A percentile compares a stretch with the other conserved stretches of the same genome.
phyloP scores from a whole-genome alignment of 148 eudicot genomes.

The Chenopodium berlandieri region DNA sequence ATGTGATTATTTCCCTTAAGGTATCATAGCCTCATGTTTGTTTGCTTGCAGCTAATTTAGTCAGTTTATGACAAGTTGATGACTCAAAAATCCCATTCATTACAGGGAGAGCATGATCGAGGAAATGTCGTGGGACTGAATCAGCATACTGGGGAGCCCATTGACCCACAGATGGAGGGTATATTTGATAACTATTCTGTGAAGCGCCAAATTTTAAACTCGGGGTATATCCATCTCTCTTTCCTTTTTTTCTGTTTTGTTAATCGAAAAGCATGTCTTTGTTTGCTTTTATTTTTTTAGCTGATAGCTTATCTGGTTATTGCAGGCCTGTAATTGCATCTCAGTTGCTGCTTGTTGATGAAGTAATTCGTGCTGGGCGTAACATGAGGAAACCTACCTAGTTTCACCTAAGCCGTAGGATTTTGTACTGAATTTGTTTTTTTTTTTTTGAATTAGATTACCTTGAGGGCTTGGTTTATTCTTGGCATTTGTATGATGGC shows the following conservation, averaged over 20 bases:
- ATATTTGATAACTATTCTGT: slow-evolving; percentile 92
- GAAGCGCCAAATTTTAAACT: slow-evolving; percentile 84
- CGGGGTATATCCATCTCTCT: slow-evolving; percentile 52
- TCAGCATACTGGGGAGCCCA: slow-evolving; percentile 78
- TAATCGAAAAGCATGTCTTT: not conserved
- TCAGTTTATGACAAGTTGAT: not conserved
- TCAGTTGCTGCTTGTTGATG: slow-evolving; percentile 90
- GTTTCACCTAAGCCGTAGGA: slow-evolving; percentile 5
- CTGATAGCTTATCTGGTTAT: slow-evolving; percentile 9
- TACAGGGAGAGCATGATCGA: slow-evolving; percentile 90
- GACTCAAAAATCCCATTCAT: not conserved
- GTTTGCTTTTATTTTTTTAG: not conserved
- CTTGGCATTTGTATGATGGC: slow-evolving; percentile 15
- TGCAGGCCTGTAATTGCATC: slow-evolving; percentile 94
- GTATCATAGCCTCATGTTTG: slow-evolving; percentile 25
- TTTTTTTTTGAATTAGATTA: not conserved
- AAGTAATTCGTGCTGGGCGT: slow-evolving; percentile 97
- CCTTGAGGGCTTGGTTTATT: slow-evolving; percentile 3
- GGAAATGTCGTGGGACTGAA: slow-evolving; percentile 87
- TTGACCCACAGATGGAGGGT: slow-evolving; percentile 97
- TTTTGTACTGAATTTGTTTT: not conserved
- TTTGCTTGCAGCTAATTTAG: not conserved
- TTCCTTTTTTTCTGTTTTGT: not conserved
- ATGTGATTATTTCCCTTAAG: slow-evolving; percentile 76
- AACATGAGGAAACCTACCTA: slow-evolving; percentile 96